These are phyloP conservation scores for Diaporthe aspalathi DNA, from an alignment of 2,329 filamentous ascomycete species.

Conservation along the genomic window DNA sequence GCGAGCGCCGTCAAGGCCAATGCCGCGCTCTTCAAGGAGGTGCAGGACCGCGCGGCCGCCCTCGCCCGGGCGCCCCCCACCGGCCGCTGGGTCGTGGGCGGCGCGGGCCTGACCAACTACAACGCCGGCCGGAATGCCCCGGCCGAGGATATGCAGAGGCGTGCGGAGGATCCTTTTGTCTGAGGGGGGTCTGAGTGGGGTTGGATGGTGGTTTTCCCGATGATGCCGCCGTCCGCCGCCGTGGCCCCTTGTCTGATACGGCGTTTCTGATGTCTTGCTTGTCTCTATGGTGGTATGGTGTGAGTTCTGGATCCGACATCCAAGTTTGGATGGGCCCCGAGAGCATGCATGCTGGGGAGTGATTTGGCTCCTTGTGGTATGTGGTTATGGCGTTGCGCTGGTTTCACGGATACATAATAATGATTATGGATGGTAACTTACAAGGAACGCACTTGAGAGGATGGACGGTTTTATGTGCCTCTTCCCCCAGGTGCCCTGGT, in stretches of 20 bases:
- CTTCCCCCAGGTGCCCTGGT: too few species aligned
- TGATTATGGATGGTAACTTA: not conserved
- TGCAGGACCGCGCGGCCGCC: conserved; percentile 12
- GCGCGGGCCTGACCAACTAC: conserved; percentile 2
- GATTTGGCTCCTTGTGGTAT: not conserved
- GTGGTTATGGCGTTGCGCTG: not conserved
- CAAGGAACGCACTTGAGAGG: not conserved
- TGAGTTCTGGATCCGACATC: not conserved
- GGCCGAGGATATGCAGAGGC: not conserved
- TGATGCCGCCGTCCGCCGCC: rapidly evolving
- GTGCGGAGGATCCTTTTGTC: not conserved
- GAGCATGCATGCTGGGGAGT: too few species aligned
- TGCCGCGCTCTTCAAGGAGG: conserved; percentile 24
- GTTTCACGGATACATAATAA: not conserved
- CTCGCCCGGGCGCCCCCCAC: not conserved
- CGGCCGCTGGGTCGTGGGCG: not conserved
- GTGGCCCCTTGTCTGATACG: not conserved
- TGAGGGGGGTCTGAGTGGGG: not conserved
- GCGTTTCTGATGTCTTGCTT: not conserved
- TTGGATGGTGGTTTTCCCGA: not conserved
- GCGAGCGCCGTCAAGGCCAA: conserved; percentile 2
- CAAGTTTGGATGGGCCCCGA: too few species aligned
- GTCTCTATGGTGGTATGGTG: not conserved
- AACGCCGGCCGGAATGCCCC: not conserved
- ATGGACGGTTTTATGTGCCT: not conserved